Base-by-base conservation (phyloP, 352 stramenopile genomes). In the Phytopythium chamaehyphon region DNA sequence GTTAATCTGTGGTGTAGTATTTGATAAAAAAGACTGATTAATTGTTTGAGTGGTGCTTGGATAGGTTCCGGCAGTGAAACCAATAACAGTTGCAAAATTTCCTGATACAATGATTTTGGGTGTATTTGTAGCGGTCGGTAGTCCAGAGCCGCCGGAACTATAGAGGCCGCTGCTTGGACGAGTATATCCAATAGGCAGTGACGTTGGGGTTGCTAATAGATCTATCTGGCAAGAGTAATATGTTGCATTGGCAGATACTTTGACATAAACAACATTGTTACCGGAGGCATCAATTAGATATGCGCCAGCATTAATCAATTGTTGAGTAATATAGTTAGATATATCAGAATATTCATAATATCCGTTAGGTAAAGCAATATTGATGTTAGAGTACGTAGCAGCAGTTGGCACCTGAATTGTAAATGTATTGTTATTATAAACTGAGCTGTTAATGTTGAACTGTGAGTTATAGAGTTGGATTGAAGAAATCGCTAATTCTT, bases 141-240 rank as follows among this genome's bases (percentile, higher is more conserved):
- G 19, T 14, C 58, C 62, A 42, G 28, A 43, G 31, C 64, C 64
- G 15, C 35, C 46, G 15, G 39, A 18, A 3, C 42, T 58, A 31
- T 64, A 71, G 10, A 69, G 23, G 21, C 61, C 61, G n/a, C 38
- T 61, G 42, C 51, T 14, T 23, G 61, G 61, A 39, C 43, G 37
- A 36, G 61, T 53, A 26, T 40, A 69, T 4, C n/a, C 23, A 15
- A 40, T 47, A n/a, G 40, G 40, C 1, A 61, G 14, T 24, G 52
- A 38, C 11, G 45, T 64, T 16, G 56, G 55, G 15, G 56, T 48
- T 6, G 51, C 21, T 21, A 21, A 21, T 0, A 40, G 40, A 50
- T 69, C 61, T 8, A 64, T 18, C 36, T 64, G 55, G 47, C 19
- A 36, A 19, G 42, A 19, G 28, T 69, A 69, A 38, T 62, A 69